phyloP scores from a whole-genome alignment of 2,329 filamentous ascomycete species.

The Trichophyton mentagrophytes region DNA sequence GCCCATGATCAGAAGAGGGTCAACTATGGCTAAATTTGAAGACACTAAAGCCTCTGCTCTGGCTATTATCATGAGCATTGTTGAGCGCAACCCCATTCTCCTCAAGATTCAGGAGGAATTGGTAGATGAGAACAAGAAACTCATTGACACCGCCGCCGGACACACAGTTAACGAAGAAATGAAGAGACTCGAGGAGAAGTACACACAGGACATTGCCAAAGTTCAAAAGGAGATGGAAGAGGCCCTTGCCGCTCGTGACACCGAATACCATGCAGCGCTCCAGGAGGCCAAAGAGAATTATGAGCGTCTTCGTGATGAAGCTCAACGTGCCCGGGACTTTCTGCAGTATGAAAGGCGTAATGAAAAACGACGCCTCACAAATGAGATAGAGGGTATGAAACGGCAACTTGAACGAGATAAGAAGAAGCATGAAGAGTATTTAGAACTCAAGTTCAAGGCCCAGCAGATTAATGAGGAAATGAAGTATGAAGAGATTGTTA shows the following conservation, averaged over 20 bases:
- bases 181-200: slow-evolving; percentile 7
- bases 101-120: slow-evolving; percentile 4
- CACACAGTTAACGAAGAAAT: slow-evolving; percentile 4
- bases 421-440: slow-evolving; percentile 3
- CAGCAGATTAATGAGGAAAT: slow-evolving; percentile 3
- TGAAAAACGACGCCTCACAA: slow-evolving; percentile 2
- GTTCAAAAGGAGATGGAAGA: slow-evolving; percentile 6
- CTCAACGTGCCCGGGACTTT: slow-evolving; percentile 1
- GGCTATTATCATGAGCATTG: neutral
- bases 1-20: slow-evolving; percentile 5
- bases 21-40: slow-evolving; percentile 3
- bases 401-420: slow-evolving; percentile 1
- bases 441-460: slow-evolving; percentile 4
- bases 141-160: slow-evolving; percentile 3
- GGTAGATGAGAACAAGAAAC: slow-evolving; percentile 3
- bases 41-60: neutral
- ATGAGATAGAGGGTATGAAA: slow-evolving; percentile 5
- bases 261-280: slow-evolving; percentile 1
- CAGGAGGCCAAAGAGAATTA: slow-evolving; percentile 6
- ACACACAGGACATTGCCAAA: slow-evolving; percentile 2
- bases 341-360: slow-evolving; percentile 5
- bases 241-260: slow-evolving; percentile 3
- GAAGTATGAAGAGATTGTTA: slow-evolving; percentile 6
- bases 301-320: slow-evolving; percentile 4
- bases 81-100: slow-evolving; percentile 1